Conservation (phyloP, 2,329 filamentous ascomycete species). For the Fusarium pseudonygamai region DNA sequence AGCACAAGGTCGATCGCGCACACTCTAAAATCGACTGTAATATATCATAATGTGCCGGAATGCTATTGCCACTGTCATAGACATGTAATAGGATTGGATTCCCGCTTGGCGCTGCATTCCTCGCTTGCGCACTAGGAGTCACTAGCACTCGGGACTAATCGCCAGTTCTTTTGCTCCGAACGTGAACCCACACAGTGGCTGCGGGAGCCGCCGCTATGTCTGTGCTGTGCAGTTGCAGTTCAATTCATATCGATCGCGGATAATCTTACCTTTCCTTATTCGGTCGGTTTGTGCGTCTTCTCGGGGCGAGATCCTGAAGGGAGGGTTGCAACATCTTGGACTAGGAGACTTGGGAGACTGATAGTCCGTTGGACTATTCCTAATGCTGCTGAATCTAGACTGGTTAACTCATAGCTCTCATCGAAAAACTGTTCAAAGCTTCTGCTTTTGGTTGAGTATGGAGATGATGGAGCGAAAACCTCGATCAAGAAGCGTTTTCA, state of each 20-base stretch:
- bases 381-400: neutral
- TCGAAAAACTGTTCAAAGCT: neutral
- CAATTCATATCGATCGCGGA: neutral
- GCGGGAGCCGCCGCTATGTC: constrained; percentile 2
- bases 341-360: neutral
- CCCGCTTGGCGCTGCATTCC: neutral
- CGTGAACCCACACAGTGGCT: neutral
- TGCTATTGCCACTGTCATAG: neutral
- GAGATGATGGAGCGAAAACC: neutral
- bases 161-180: neutral
- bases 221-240: neutral
- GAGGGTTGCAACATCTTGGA: neutral
- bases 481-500: neutral
- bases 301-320: no score
- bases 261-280: neutral
- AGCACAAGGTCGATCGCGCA: neutral
- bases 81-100: constrained; percentile 16
- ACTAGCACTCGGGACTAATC: neutral
- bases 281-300: neutral
- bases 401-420: neutral
- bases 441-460: neutral
- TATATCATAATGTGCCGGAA: neutral
- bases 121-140: neutral
- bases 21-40: neutral
- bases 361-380: neutral